Evolutionary conservation across 768 basidiomycete species (phyloP).

Genomic region (Termitomyces sp.): DNA sequence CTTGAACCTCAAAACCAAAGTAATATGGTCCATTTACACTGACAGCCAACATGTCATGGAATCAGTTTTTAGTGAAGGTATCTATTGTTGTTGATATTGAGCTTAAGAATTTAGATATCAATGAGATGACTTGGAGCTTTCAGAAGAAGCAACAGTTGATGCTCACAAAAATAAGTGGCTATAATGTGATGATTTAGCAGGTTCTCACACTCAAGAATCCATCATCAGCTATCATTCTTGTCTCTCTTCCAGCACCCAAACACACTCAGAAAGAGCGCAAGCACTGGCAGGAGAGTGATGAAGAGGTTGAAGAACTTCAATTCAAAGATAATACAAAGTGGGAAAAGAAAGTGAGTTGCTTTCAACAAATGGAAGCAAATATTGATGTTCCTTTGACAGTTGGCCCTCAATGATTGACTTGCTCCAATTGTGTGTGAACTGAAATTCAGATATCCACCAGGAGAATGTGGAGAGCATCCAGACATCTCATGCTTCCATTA

Average conservation of each 20-base stretch:
- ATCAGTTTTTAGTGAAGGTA: not conserved
- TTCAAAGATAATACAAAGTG: not conserved
- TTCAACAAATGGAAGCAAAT: not conserved
- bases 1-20: not conserved
- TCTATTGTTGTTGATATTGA: not conserved
- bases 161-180: not conserved
- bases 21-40: constrained; percentile 3
- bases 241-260: not conserved
- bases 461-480: not conserved
- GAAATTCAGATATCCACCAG: not conserved
- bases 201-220: not conserved
- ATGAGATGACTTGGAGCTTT: constrained; percentile 1
- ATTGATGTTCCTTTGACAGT: not conserved
- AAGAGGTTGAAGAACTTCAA: not conserved
- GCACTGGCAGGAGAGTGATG: not conserved
- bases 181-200: not conserved
- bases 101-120: not conserved
- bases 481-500: not conserved
- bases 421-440: not conserved
- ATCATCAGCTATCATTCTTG: not conserved
- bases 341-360: constrained; percentile 3
- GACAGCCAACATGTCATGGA: not conserved
- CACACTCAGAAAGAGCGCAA: not conserved
- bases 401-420: not conserved
- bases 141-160: not conserved